Evolutionary conservation across 352 stramenopile species (phyloP), one percentile per base, ranked within the genome.

Genomic region (Phytopythium mirpurense): DNA sequence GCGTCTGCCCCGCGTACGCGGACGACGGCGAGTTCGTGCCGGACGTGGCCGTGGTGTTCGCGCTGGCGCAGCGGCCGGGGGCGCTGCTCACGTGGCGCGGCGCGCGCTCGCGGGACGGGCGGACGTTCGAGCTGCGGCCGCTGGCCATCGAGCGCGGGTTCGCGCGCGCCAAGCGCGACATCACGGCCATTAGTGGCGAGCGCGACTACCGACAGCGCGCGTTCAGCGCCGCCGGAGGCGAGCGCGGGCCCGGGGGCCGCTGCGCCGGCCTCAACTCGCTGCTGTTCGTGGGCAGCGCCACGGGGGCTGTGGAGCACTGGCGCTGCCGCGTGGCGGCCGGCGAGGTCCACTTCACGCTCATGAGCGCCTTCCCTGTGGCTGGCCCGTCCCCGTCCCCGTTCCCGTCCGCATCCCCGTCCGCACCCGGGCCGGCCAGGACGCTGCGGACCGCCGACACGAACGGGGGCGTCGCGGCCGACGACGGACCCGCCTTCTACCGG

Each of bases 151-250:
- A 78, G 53, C 71, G 81, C 41, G 56, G 48, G 31, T 60, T 61
- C 15, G 72, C 86, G 5, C 38, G 73, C 16, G 73, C 60, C 35
- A 83, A 84, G 58, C 29, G 45, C 11, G 69, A 85, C 48, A 89
- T 94, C 55, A 90, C 79, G 5, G 83, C 79, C 7, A 81, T 94
- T 53, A 82, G 75, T 5, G 68, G 81, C 15, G 83, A 92, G 64
- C 65, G 80, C 61, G 81, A 92, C 55, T 92, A 92, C 42, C 81
- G 80, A 2, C 82, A 92, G 53, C 76, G 81, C 34, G 83, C 83
- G 15, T 94, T 94, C 50, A 78, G 72, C 21, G 83, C 59, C 42
- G 74, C 55, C n/a, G 38, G 52, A 59, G 49, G 54, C 18, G 47
- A 63, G 62, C 21, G 19, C 40, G 16, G 9, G n/a, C n/a, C n/a